Conservation (phyloP, 805 yeast genomes). For the Lipomyces spencermartinsiae region DNA sequence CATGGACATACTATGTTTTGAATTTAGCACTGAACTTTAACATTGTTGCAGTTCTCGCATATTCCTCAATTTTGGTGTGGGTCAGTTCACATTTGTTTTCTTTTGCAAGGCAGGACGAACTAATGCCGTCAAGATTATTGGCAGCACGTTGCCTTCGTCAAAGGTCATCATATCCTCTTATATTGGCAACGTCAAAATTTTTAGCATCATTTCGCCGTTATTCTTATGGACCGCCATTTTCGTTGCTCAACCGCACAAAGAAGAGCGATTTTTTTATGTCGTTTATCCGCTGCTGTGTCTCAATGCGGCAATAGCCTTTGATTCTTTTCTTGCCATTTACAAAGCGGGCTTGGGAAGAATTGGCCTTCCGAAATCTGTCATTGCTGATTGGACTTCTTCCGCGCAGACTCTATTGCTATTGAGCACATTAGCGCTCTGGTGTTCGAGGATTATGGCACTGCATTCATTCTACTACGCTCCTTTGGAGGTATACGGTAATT, state of each 20-base stretch:
- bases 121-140: slow-evolving; percentile 8
- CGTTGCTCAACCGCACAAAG: slow-evolving; percentile 83
- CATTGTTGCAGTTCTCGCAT: slow-evolving; percentile 47
- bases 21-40: slow-evolving; percentile 81
- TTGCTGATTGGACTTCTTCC: not conserved
- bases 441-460: slow-evolving; percentile 65
- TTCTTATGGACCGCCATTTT: slow-evolving; percentile 72
- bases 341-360: not conserved
- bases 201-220: slow-evolving; percentile 55
- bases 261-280: slow-evolving; percentile 89
- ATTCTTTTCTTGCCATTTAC: slow-evolving; percentile 17
- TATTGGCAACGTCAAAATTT: slow-evolving; percentile 22
- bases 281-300: slow-evolving; percentile 72
- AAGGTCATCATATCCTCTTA: slow-evolving; percentile 10
- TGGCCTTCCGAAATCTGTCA: slow-evolving; percentile 4
- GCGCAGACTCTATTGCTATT: slow-evolving; percentile 5
- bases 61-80: slow-evolving; percentile 34
- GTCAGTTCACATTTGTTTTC: slow-evolving; percentile 19
- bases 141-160: slow-evolving; percentile 3
- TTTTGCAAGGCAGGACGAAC: not conserved
- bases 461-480: slow-evolving; percentile 77
- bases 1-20: slow-evolving; percentile 69
- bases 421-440: not conserved
- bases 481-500: slow-evolving; percentile 58
- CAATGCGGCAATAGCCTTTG: slow-evolving; percentile 62